Evolutionary conservation across 805 yeast species (phyloP).

Genomic region (Debaryomyces prosopidis): DNA sequence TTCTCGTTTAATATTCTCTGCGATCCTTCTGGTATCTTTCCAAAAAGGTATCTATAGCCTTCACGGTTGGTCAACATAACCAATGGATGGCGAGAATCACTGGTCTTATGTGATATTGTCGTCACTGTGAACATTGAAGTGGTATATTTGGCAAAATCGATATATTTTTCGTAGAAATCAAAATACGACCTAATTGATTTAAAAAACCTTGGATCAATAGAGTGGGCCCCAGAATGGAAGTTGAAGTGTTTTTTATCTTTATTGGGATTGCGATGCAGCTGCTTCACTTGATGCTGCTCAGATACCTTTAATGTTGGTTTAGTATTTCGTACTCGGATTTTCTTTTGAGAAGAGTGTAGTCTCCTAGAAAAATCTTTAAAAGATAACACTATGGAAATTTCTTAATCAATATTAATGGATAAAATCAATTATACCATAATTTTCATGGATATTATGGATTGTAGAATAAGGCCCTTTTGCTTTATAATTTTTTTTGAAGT

Average conservation of each 20-base stretch:
- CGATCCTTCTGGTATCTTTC: slow-evolving; percentile 81
- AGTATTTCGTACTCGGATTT: slow-evolving; percentile 1
- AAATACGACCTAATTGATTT: slow-evolving; percentile 5
- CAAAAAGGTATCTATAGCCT: slow-evolving; percentile 66
- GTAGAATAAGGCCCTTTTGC: background rate
- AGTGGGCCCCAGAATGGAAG: slow-evolving; percentile 9
- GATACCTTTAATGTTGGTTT: background rate
- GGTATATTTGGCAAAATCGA: slow-evolving; percentile 15
- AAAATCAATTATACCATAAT: background rate
- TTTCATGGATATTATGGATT: background rate
- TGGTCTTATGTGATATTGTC: slow-evolving; percentile 52
- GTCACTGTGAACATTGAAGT: slow-evolving; percentile 49
- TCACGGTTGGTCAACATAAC: slow-evolving; percentile 49
- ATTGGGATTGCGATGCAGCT: background rate
- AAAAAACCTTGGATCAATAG: slow-evolving; percentile 8
- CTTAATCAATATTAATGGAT: background rate
- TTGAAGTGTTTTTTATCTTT: background rate
- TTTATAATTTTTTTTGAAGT: background rate
- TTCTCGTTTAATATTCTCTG: slow-evolving; percentile 73
- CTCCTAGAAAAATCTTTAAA: slow-evolving; percentile 5
- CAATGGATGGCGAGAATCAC: slow-evolving; percentile 59
- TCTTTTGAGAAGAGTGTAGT: slow-evolving; percentile 7
- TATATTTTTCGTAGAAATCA: slow-evolving; percentile 8
- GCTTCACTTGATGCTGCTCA: background rate
- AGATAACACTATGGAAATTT: slow-evolving; percentile 7